These are phyloP conservation scores for Populus ilicifolia DNA, from an alignment of 345 rosid genomes.

Conservation along the genomic window DNA sequence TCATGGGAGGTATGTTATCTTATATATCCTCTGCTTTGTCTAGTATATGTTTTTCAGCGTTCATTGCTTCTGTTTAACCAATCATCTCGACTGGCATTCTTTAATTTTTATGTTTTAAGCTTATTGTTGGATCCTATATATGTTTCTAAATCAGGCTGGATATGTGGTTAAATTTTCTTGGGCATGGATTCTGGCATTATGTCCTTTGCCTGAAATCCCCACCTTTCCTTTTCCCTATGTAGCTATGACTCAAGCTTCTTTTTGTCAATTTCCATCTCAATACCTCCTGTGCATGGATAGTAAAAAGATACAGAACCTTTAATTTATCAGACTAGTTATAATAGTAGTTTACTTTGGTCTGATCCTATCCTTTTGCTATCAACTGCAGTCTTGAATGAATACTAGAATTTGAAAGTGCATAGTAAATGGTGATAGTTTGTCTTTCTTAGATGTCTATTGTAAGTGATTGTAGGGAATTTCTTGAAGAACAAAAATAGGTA, in stretches of 20 bases:
- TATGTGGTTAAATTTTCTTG: not conserved
- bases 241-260: not conserved
- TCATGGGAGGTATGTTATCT: conserved; percentile 66
- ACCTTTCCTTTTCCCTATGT: not conserved
- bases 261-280: not conserved
- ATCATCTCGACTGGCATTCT: not conserved
- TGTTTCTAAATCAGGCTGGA: not conserved
- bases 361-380: not conserved
- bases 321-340: not conserved
- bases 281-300: not conserved
- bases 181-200: not conserved
- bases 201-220: not conserved
- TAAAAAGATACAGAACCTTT: not conserved
- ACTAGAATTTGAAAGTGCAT: not conserved
- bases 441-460: not conserved
- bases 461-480: not conserved
- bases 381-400: too few relatives aligned
- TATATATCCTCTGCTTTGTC: not conserved
- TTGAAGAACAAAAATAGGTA: not conserved
- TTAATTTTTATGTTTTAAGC: not conserved
- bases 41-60: not conserved
- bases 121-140: not conserved
- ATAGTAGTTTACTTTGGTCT: not conserved
- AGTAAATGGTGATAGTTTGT: not conserved
- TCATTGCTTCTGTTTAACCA: not conserved